Evolutionary conservation across 768 basidiomycete genomes (phyloP), one percentile per base, ranked within the genome.

Genomic region (Paxillus ammoniavirescens): DNA sequence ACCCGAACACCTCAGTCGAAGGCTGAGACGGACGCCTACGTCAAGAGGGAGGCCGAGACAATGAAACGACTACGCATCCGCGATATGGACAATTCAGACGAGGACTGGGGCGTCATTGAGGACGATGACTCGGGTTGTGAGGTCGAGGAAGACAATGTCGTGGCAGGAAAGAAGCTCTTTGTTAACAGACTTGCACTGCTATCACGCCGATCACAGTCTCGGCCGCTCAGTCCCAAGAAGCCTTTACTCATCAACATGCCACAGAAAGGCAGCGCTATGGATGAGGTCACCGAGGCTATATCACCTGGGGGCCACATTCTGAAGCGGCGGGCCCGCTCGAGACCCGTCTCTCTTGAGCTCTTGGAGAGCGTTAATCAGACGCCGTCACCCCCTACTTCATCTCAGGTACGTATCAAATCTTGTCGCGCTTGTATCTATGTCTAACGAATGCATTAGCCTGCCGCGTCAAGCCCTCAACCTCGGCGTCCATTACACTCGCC

Each of bases 221-320:
- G 60, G 33, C 35, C 70, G 3, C 54, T 50, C 47, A 72, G 70
- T 46, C 68, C 68, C 4, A 62, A 69, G 48, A 70, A 70, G 31
- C 56, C 61, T 15, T 45, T 60, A 0, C 31, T 53, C 15, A 50
- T 63, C 30, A 66, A 60, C 13, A 55, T 70, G 14, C 68, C 70
- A 15, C 70, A 70, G 42, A 78, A 77, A 54, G 75, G 72, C 1
- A 82, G 73, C 48, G 63, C 69, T 21, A 72, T 73, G 46, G 79
- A 82, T 55, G 85, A 87, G 62, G 82, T 86, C 30, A 82, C 75
- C 3, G 86, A 84, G 56, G 83, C 82, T 1, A 76, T 90, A 53
- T 91, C 88, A 0, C 89, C 89, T 2, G 87, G 86, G 12, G 89
- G 88, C 0, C 89, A 89, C 67, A 74, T 91, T 52, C 79, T 76